Base-by-base conservation (phyloP, 352 stramenopile species). In the Globisporangium okanoganense region DNA sequence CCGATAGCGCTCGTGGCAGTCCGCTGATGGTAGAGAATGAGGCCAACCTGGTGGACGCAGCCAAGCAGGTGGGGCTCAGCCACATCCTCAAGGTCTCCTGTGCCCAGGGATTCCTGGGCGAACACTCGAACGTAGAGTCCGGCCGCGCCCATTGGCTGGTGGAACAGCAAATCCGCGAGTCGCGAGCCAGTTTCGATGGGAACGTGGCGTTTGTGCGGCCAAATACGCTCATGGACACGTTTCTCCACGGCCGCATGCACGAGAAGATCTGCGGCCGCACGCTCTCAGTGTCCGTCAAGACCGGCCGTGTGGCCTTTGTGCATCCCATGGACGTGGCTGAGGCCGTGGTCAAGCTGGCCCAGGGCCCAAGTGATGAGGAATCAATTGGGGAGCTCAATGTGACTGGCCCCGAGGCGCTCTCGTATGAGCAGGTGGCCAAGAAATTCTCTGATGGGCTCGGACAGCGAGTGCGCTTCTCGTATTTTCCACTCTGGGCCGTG, bases 401-500 rank as follows among this genome's bases (percentile, higher is more conserved):
- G 12, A 89, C 78, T 0, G 83, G 79, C 5, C 79, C 79, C 16
- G 77, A 89, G 55, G 71, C 83, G 10, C 69, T 93, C 44, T 64
- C 74, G 14, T 91, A 76, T 55, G 40, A 74, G 50, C 64, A 90
- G 6, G 65, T 87, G 33, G 69, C 74, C 4, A 44, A 77, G 16
- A 52, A 73, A n/a, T 56, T 91, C 12, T 86, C 73, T 6, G 13
- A 69, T 0, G 67, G 65, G 2, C 71, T 92, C 27, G 64, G 64
- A 0, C 58, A 86, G 10, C 63, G 61, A 14, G 79, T 92, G 16
- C 68, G 55, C 12, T 89, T 81, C 56, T 88, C 79, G 24, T 64
- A 88, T 53, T 90, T 91, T 35, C 81, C 83, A 3, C 59, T 88
- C 24, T 93, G 83, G 83, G 79, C 82, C 3, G 76, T 93, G 50